A percentile compares a stretch with the other conserved stretches of the same genome.
These are phyloP conservation scores for Mycothermus thermophilus DNA, from an alignment of 495 filamentous ascomycete genomes.

Conservation along the genomic window DNA sequence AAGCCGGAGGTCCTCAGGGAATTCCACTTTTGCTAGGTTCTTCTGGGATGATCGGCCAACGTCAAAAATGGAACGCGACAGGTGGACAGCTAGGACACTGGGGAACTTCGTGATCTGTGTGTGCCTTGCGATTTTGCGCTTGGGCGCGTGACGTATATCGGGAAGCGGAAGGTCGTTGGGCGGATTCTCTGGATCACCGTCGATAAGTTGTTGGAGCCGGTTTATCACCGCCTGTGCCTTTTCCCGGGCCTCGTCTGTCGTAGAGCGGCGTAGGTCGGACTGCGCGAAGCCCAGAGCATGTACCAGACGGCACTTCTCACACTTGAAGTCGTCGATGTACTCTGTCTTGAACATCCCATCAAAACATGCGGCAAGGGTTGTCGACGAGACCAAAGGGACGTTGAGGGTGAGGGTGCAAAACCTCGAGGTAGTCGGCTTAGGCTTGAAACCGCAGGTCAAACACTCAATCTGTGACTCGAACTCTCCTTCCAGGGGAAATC, in stretches of 20 bases:
- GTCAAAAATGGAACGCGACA: conserved; percentile 85
- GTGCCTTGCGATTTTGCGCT: conserved; percentile 70
- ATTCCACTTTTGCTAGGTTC: conserved; percentile 84
- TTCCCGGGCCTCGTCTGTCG: conserved; percentile 33
- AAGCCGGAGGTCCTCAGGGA: conserved; percentile 70
- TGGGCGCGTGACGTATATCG: conserved; percentile 55
- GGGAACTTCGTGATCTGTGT: conserved; percentile 77
- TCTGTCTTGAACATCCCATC: conserved; percentile 91
- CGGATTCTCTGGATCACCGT: conserved; percentile 61
- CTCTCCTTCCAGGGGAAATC: conserved; percentile 75
- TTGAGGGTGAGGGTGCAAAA: conserved; percentile 90
- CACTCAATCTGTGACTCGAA: conserved; percentile 91
- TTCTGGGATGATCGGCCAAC: conserved; percentile 60
- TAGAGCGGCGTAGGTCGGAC: conserved; percentile 23
- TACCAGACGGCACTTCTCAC: conserved; percentile 78
- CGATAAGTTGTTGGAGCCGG: conserved; percentile 46
- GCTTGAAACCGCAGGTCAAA: conserved; percentile 73
- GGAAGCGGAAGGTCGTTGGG: conserved; percentile 64
- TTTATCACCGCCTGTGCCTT: conserved; percentile 34
- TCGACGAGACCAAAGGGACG: conserved; percentile 57
- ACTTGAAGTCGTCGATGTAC: conserved; percentile 91
- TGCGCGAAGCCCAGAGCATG: conserved; percentile 42
- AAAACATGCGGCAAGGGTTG: conserved; percentile 51
- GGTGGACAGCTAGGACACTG: conserved; percentile 77
- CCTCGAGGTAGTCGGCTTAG: conserved; percentile 62